Conservation (phyloP, 2,329 filamentous ascomycete genomes). For the Talaromyces funiculosus region DNA sequence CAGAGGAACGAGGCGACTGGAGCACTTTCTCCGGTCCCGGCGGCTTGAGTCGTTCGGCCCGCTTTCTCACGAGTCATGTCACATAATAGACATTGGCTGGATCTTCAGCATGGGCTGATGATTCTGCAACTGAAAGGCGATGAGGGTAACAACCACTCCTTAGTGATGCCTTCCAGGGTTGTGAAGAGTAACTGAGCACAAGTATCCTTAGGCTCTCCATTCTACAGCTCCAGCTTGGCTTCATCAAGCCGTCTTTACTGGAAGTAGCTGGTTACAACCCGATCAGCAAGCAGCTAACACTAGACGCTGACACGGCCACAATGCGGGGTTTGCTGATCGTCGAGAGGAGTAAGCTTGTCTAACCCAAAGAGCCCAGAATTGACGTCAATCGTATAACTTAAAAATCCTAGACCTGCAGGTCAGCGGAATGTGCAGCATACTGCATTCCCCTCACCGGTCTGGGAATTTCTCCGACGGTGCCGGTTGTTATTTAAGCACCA, state of each 20-base stretch:
- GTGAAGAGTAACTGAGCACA: not conserved
- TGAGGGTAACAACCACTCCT: no score
- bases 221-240: not conserved
- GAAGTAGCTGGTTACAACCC: not conserved
- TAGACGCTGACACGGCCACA: not conserved
- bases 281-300: not conserved
- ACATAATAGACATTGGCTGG: not conserved
- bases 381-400: not conserved
- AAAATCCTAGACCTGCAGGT: not conserved
- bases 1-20: no score
- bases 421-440: not conserved
- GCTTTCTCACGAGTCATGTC: not conserved
- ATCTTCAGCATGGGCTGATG: not conserved
- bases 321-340: not conserved
- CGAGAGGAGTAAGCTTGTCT: not conserved
- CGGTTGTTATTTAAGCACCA: not conserved
- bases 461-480: not conserved
- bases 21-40: no score
- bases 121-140: not conserved
- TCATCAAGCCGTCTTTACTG: not conserved
- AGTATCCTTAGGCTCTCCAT: not conserved
- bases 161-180: no score
- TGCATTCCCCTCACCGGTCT: conserved; percentile 2
- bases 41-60: no score
- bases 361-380: not conserved